Evolutionary conservation across 2,329 filamentous ascomycete genomes (phyloP), one percentile per base, ranked within the genome.

Genomic region (Ascochyta pisi): DNA sequence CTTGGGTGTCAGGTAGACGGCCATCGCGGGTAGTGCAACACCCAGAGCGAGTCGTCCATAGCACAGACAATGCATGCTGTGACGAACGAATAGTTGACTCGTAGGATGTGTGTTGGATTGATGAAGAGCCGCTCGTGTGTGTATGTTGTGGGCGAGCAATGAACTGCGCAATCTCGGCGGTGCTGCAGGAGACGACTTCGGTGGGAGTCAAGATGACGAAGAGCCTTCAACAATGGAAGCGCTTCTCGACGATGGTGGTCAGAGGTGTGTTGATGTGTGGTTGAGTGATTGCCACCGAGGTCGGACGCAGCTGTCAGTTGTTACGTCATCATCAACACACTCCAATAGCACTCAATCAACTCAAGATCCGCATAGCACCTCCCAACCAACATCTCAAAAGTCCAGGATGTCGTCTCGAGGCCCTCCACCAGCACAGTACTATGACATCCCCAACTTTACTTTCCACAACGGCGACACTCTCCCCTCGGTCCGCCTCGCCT

Each of bases 391-490:
- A 26, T n/a, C 3, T 10, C 23, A 7, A 16, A 10, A n/a, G 1
- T 6, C 3, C 40, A 50, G 7, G 12, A 63, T 63, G 60, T 54
- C 60, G 5, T 63, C 62, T 4, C 60, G 57, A 38, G 19, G 48
- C 26, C 50, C 54, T 1, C 55, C 61, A 8, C 50, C 59, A 12
- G 43, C 60, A 3, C 56, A 63, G 19, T 46, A 58, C 31, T 67
- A 60, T 41, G 52, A 57, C 10, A 53, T 67, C 13, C 19, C 54
- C 12, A 54, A 66, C 35, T 68, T 68, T 44, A 61, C 55, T 8
- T 64, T 67, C 57, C 42, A 61, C 26, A 60, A 63, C 42, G 66
- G 62, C 19, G 49, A 54, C 9, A 62, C 51, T 1, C 39, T 66
- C 12, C 57, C 64, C 33, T 51, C 42, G 7, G 47, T 64, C 23